Percentiles rank a stretch among this genome's conserved stretches.
Evolutionary conservation across 164 flowering plant genomes (phyloP).

Genomic region (Vitis cinerea): DNA sequence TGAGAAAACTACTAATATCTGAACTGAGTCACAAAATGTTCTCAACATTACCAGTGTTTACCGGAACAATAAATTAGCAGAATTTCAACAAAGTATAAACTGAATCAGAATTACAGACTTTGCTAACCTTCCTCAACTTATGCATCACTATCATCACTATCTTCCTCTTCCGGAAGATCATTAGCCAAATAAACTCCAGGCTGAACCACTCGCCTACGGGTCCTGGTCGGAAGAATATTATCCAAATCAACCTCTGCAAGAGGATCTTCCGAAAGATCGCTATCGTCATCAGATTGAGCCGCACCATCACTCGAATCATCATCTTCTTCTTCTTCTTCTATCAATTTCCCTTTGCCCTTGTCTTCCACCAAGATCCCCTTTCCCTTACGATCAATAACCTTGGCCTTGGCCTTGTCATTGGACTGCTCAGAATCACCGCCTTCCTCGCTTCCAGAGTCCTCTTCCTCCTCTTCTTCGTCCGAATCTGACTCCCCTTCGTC

Average conservation of each 20-base stretch:
- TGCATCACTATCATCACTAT: conserved; percentile 49
- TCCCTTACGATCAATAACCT: conserved; percentile 45
- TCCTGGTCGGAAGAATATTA: conserved; percentile 83
- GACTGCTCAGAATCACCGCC: conserved; percentile 25
- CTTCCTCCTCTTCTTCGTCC: conserved; percentile 19
- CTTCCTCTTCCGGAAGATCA: conserved; percentile 24
- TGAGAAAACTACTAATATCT: not conserved
- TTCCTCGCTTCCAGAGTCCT: conserved; percentile 21
- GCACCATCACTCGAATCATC: conserved; percentile 36
- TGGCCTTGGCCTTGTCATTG: conserved; percentile 24
- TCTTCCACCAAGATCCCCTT: conserved; percentile 50
- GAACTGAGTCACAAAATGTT: not conserved
- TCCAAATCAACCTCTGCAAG: conserved; percentile 82
- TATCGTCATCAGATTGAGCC: conserved; percentile 29
- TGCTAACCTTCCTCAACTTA: conserved; percentile 32
- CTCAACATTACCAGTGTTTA: conserved; percentile 1
- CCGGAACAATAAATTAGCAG: not conserved
- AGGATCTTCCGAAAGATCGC: conserved; percentile 78
- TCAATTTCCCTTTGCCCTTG: conserved; percentile 66
- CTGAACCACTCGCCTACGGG: conserved; percentile 45
- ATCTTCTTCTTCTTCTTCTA: conserved; percentile 50
- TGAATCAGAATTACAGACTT: not conserved
- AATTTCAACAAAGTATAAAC: not conserved
- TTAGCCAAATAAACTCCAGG: conserved; percentile 49
- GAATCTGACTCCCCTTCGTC: conserved; percentile 14